Base-by-base conservation (phyloP, 805 yeast species). In the Hanseniaspora valbyensis region DNA sequence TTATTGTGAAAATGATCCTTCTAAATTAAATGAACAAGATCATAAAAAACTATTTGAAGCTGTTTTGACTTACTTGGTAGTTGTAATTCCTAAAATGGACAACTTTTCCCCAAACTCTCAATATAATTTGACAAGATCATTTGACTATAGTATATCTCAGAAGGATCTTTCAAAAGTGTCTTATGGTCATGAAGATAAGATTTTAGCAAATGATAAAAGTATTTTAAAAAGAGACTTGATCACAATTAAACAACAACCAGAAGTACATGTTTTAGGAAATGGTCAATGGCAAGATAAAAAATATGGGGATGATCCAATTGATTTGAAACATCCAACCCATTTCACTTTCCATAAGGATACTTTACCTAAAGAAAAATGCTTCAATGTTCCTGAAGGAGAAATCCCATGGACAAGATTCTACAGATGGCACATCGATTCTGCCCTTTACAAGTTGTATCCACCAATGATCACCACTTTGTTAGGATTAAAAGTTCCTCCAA, bases 391-490 rank as follows among this genome's bases (percentile, higher is more conserved):
- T 14, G 48, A 44, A 18, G 39, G 28, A 8, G 53, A 51, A 12
- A 41, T 36, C 21, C 76, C 80, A 46, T 75, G 76, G 64, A 87
- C 95, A 2, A 74, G 94, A 58, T 87, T 80, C 64, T 87, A 86
- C 74, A 76, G 95, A 67, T 87, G 95, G 95, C 95, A 87, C 67
- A 85, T 87, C 56, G 95, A 87, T 66, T 81, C 92, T 33, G 95
- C 95, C 4, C 72, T 87, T 37, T 87, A 87, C 60, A 95, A 77
- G 33, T 73, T 86, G 57, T 77, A 89, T 14, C 95, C 95, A 26
- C 95, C 95, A 28, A 76, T 82, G 57, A 83, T 81, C 33, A 87
- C 95, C 13, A 86, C 95, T 1, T 72, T 87, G 54, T 71, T 87
- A 48, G 95, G 95, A 3, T 78, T 87, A 54, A 75, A 80, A 59